A percentile compares a stretch with the other conserved stretches of the same genome.
phyloP scores from a whole-genome alignment of 495 filamentous ascomycete species.

The Xylaria cubensis region DNA sequence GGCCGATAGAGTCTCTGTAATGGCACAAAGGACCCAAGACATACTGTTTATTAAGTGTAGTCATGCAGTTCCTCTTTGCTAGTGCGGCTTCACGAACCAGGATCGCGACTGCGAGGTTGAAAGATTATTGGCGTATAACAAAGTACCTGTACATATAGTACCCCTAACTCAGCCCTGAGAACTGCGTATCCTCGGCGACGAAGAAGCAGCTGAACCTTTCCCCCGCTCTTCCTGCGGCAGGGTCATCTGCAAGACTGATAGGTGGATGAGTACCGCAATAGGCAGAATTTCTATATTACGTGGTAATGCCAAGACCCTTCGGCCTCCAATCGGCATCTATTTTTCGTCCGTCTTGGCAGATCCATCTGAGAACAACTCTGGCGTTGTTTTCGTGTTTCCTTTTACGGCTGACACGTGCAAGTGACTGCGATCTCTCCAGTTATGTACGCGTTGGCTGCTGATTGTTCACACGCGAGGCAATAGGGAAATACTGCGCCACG shows the following conservation, averaged over 20 bases:
- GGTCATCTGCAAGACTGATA: conserved; percentile 6
- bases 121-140: no score
- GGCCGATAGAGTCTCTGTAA: neutral
- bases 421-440: neutral
- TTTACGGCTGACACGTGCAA: conserved; percentile 19
- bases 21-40: neutral
- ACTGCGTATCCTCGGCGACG: neutral
- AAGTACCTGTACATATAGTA: neutral
- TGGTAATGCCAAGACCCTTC: neutral
- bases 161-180: neutral
- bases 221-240: neutral
- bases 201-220: conserved; percentile 2
- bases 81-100: neutral
- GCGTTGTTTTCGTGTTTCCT: conserved; percentile 21
- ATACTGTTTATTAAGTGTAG: neutral
- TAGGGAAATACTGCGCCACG: conserved; percentile 13
- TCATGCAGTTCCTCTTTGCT: neutral
- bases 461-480: neutral
- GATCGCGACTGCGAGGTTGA: neutral
- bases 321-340: neutral
- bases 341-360: neutral
- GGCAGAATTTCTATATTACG: conserved; percentile 10
- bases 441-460: conserved; percentile 5
- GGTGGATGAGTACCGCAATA: conserved; percentile 6
- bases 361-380: neutral